Base-by-base conservation (phyloP, 1,139 yeast species). In the Zygoascus sp. region DNA sequence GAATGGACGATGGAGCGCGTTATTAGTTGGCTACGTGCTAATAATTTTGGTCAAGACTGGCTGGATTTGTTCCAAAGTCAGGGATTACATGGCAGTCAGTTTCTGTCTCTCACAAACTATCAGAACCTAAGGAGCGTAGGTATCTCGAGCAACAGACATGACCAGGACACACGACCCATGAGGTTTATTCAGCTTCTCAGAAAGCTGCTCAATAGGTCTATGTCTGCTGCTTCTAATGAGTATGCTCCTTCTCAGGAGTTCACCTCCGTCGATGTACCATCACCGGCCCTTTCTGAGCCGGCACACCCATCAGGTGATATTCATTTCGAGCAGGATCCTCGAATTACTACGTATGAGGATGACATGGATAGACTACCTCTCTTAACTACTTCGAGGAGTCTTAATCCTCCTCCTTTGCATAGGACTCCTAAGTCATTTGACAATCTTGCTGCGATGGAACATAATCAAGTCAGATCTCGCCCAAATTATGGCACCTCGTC, bases 41-140 rank as follows among this genome's bases (percentile, higher is more conserved):
- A 88, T 60, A 74, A 76, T 28, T 89, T 89, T 64, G 84, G 85
- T 53, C 75, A 74, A 5, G 73, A 82, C 10, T 89, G 96, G 96
- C 70, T 75, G 25, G 77, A 73, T 9, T 75, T 82, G 9, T 84
- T 88, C 61, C 69, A 69, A 32, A 70, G 73, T 40, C 75, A 81
- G 53, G 80, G 79, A 49, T 72, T 87, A 1, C 70, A 74, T 5
- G 90, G 92, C 0, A 75, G 77, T 45, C 68, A 76, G 32, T 88
- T 88, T 58, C 66, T 88, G 21, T 81, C 79, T 47, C 68, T 89
- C 53, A 76, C 81, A 37, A 86, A 82, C 46, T 84, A 84, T 61
- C 88, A 82, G 36, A 74, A 73, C 39, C 66, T 80, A 55, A 60
- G 75, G 57, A 59, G 55, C 17, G 55, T 66, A 19, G 69, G 68